Evolutionary conservation across 75 land plant species (phyloP), one percentile per base, ranked within the genome.

Genomic region (Cunninghamia lanceolata): DNA sequence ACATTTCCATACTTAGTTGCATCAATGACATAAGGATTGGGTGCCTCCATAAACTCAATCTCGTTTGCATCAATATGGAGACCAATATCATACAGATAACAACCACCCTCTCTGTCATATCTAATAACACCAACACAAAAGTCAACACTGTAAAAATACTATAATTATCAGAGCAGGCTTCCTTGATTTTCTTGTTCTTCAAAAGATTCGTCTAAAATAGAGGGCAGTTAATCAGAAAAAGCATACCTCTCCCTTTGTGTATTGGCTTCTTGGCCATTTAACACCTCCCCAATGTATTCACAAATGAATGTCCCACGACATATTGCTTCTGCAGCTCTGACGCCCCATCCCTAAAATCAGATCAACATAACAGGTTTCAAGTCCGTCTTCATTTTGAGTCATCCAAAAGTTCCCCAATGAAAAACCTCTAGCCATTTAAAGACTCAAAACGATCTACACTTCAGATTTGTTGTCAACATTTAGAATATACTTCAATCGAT

Each of bases 221-320:
- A 77, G 45, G 28, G 9, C 19, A 9, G 28, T 77, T 77, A 39
- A 15, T 14, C 50, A 80, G 16, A 19, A 86, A 87, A 85, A 38
- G 50, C 9, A n/a, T 88, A 96, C 99, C 97, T 96, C 71, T 91
- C 88, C 34, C 93, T 90, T 68, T 96, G 88, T 87, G 87, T 87
- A 63, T 92, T 91, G 85, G 96, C 94, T 85, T 98, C 97, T n/a
- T 85, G 85, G 76, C 95, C 94, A 88, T 91, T 89, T 83, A 97
- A 86, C 70, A 98, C 94, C 90, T 98, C 99, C n/a, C 99, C 99
- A 73, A 97, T 80, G 86, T 93, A 96, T 88, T 98, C 99, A 87
- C 99, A 98, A 10, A 98, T 89, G 91, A 98, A 98, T 34, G 95
- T 91, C 25, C 99, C 99, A 84, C 99, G 95, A 34, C 92, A 42